Evolutionary conservation across 2,329 filamentous ascomycete genomes (phyloP), one percentile per base, ranked within the genome.

Genomic region (Fusarium cicatricum): DNA sequence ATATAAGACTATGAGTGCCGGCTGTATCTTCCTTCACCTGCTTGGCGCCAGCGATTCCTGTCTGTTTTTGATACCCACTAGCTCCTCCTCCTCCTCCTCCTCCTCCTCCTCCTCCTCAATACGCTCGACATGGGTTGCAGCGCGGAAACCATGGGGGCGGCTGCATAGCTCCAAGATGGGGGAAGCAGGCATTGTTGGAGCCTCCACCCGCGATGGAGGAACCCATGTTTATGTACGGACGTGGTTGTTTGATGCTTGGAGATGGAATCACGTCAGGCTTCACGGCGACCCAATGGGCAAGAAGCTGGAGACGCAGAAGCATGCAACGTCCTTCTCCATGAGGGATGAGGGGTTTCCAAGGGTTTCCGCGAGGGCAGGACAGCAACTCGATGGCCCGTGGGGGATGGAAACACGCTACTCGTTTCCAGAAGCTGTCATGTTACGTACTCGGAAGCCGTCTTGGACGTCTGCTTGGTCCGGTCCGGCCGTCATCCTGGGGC

Each of bases 341-440:
- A 53, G 51, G 50, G 2, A n/a, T n/a, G n/a, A n/a, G n/a, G n/a
- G n/a, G n/a, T n/a, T n/a, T n/a, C n/a, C n/a, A n/a, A n/a, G 29
- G 29, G 11, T 32, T 32, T 12, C 29, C 3, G 12, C n/a, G 29
- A 26, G 23, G 3, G 29, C 29, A 32, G 29, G 29, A 12, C 11
- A 32, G 12, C 29, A 3, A n/a, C 28, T 29, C 45, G 40, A 50
- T 43, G 57, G 31, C 51, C 48, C 52, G 53, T 60, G 60, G 60
- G 60, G 59, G 54, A 54, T 33, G 45, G 47, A 55, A 23, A 52
- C 45, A 56, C 33, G 48, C 58, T 54, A 34, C 43, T 58, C 59
- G 39, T 39, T 58, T 48, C 51, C 41, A 66, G 56, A 65, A 64
- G 54, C 28, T 49, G 51, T 58, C 44, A 65, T 65, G 63, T 67